Base-by-base conservation (phyloP, 495 filamentous ascomycete species). In the Staphylotrichum longicolle region DNA sequence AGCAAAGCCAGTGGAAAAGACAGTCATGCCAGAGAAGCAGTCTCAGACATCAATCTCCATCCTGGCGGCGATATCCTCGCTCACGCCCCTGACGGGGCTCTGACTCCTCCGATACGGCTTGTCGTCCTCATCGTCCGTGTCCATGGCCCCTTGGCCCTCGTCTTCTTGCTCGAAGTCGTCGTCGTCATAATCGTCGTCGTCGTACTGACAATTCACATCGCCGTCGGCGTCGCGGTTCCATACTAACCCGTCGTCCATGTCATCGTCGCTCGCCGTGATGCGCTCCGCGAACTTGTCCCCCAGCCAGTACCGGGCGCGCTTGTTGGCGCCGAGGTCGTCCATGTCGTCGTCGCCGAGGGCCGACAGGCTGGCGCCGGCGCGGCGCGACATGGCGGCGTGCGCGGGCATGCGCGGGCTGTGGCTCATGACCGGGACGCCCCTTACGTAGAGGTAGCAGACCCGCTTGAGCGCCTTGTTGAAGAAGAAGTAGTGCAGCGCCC, bases 401-500 rank as follows among this genome's bases (percentile, higher is more conserved):
- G 63, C 69, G 61, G 57, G 59, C 58, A 69, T 64, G 48, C 64
- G 75, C 61, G 86, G 78, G 70, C 82, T 82, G 64, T 91, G 88
- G 69, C 93, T 84, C 48, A 93, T 88, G 60, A 96, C 82, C 8
- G 90, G 91, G 41, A 96, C 81, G 9, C 90, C 92, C 54, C 91
- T 85, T 39, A 97, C 80, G 68, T 96, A 94, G 39, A 98, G 75
- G 72, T 98, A 98, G 67, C 90, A 93, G 27, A 98, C 93, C n/a
- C 94, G 84, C 78, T 98, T 98, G 67, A 85, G 82, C 27, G 84
- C 77, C 65, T 93, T 96, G 79, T 94, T 96, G 83, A 96, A 98
- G 75, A 98, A 96, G 79, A 98, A 96, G 73, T 95, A 96, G 72
- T 97, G 90, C 59, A 91, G 78, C 63, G 90, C 93, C 95, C 95